A percentile compares a stretch with the other conserved stretches of the same genome.
These are phyloP conservation scores for Seiridium unicorne DNA, from an alignment of 2,329 filamentous ascomycete species.

Conservation along the genomic window DNA sequence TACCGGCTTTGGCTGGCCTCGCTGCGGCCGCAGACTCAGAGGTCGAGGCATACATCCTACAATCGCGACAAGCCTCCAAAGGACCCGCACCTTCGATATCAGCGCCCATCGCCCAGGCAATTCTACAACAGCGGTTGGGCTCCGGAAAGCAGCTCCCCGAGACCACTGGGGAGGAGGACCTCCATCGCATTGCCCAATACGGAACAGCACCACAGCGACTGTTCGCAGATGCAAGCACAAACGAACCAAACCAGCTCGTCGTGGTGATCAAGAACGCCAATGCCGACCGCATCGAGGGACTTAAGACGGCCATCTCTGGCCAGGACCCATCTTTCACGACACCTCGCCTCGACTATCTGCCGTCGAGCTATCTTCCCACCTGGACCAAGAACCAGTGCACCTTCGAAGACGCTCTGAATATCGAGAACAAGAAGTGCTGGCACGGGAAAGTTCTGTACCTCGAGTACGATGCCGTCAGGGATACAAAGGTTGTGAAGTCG, in stretches of 20 bases:
- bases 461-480: conserved; percentile 26
- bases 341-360: conserved; percentile 41
- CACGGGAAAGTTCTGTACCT: conserved; percentile 27
- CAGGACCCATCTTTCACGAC: conserved; percentile 47
- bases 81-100: conserved; percentile 40
- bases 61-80: not conserved
- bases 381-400: conserved; percentile 36
- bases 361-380: conserved; percentile 41
- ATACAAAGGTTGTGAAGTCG: conserved; percentile 38
- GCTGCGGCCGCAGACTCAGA: conserved; percentile 28
- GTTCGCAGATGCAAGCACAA: conserved; percentile 37
- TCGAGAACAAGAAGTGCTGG: conserved; percentile 25
- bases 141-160: conserved; percentile 43
- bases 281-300: conserved; percentile 35
- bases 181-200: conserved; percentile 59
- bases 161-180: conserved; percentile 40
- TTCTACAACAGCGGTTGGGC: conserved; percentile 57
- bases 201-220: conserved; percentile 48
- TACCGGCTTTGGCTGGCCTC: conserved; percentile 33
- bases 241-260: conserved; percentile 53
- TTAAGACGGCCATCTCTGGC: conserved; percentile 40
- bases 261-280: conserved; percentile 58
- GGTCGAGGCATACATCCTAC: conserved; percentile 56
- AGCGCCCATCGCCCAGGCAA: conserved; percentile 53
- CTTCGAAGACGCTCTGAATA: conserved; percentile 17